Evolutionary conservation across 2,329 filamentous ascomycete genomes (phyloP), one percentile per base, ranked within the genome.

Genomic region (Thielaviopsis musarum): DNA sequence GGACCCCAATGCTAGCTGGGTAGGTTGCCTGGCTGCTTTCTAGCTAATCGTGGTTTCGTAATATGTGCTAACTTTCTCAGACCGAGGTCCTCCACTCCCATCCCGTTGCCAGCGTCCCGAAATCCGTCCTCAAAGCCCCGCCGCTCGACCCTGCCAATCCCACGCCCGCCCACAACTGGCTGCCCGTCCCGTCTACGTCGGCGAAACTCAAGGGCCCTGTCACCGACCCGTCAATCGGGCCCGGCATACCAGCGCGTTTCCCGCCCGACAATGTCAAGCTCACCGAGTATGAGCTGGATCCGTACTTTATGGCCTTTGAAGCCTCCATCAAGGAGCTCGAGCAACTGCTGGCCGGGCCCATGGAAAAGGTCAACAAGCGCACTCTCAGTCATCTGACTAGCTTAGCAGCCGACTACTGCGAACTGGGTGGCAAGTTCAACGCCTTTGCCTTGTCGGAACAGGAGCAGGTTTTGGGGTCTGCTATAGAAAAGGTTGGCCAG

Each of bases 1-100:
- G 38, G 93, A 98, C 69, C 93, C 94, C 12, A 97, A 98, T 69
- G 91, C 91, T 24, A 97, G 93, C 80, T 98, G 93, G 93, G 90
- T 95, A 81, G 41, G 73, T 64, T 59, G 54, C 24, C 15, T 22
- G 5, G 51, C 38, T 38, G 13, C 49, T 19, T 28, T 10, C 28
- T 26, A 26, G 24, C 34, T n/a, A 21, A 21, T 28, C 56, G 30
- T 65, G 69, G 64, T 67, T 56, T 58, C 7, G 5, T 9, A 45
- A 17, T 49, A 52, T 45, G 51, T 49, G 57, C 26, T 67, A 70
- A 64, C 68, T 57, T 54, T n/a, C 7, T 15, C 57, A 95, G 91
- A 94, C 81, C 68, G 93, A 98, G 72, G 91, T 98, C n/a, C 74
- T 98, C 6, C 85, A 94, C 70, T 91, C 91, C 3, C 87, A 93